Evolutionary conservation across 2,329 filamentous ascomycete genomes (phyloP).

Genomic region (Colletotrichum noveboracense): DNA sequence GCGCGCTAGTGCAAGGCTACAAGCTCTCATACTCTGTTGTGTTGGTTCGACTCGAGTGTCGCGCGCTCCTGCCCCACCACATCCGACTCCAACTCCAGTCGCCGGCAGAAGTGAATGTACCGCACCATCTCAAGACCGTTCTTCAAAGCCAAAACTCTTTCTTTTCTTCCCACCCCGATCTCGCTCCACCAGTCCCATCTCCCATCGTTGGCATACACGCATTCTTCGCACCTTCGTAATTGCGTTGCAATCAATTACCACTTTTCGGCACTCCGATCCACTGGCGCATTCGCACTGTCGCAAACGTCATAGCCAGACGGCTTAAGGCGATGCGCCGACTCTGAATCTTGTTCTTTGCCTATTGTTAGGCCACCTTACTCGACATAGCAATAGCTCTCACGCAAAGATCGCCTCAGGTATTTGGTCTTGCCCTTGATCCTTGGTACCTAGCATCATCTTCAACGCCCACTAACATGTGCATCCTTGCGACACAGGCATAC

Average conservation of each 20-base stretch:
- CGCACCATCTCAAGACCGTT: neutral
- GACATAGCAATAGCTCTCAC: neutral
- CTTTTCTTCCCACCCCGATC: neutral
- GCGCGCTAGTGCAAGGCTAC: slow-evolving; percentile 15
- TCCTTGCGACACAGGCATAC: neutral
- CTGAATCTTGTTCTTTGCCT: neutral
- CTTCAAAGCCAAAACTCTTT: neutral
- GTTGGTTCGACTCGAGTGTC: slow-evolving; percentile 10
- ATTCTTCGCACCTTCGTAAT: neutral
- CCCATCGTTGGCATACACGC: neutral
- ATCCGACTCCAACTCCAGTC: slow-evolving; percentile 5
- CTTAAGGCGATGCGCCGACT: neutral
- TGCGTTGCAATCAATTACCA: neutral
- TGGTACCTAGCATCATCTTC: neutral
- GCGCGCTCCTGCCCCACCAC: slow-evolving; percentile 4
- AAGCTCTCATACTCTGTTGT: neutral
- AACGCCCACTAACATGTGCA: neutral
- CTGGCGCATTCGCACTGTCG: neutral
- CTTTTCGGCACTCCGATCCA: neutral
- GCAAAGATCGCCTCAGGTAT: neutral
- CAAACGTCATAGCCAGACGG: slow-evolving; percentile 13
- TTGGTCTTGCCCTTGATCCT: neutral
- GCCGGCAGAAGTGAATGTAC: neutral
- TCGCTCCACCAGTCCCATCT: neutral
- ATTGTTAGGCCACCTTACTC: neutral